phyloP scores from a whole-genome alignment of 2,329 filamentous ascomycete species.

The Pseudogymnoascus sp. region DNA sequence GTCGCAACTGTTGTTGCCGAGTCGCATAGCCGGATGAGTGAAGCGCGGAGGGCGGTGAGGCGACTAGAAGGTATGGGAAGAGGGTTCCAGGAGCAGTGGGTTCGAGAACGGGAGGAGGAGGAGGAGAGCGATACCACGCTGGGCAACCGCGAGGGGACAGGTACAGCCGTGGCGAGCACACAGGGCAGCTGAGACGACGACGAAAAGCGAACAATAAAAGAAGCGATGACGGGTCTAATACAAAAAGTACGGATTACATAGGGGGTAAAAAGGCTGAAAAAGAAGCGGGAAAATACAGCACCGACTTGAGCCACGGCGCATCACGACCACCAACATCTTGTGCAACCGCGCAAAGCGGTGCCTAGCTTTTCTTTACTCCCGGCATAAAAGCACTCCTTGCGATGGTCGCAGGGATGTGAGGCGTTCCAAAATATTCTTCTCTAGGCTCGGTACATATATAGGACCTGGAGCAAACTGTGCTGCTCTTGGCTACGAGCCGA shows the following conservation, averaged over 20 bases:
- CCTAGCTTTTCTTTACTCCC: neutral
- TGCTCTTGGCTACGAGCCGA: neutral
- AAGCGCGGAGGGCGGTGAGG: conserved; percentile 46
- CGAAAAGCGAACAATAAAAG: neutral
- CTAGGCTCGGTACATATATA: neutral
- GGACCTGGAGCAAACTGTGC: neutral
- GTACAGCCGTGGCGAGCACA: neutral
- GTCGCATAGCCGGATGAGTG: conserved; percentile 39
- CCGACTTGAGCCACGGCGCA: conserved; percentile 4
- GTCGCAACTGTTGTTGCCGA: conserved; percentile 48
- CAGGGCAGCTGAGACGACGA: neutral
- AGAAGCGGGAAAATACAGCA: conserved; percentile 6
- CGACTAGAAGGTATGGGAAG: conserved; percentile 48
- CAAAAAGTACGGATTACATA: neutral
- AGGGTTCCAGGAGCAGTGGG: conserved; percentile 49
- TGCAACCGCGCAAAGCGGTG: neutral
- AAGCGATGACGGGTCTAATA: neutral
- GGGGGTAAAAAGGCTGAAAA: neutral
- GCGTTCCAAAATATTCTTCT: conserved; percentile 3
- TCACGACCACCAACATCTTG: neutral
- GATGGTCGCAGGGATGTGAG: conserved; percentile 3
- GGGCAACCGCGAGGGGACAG: neutral
- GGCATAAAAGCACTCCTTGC: conserved; percentile 5
- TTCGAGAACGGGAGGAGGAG: conserved; percentile 26
- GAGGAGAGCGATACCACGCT: conserved; percentile 9